Conservation (phyloP, 2,329 filamentous ascomycete genomes). For the Fusarium sp. region DNA sequence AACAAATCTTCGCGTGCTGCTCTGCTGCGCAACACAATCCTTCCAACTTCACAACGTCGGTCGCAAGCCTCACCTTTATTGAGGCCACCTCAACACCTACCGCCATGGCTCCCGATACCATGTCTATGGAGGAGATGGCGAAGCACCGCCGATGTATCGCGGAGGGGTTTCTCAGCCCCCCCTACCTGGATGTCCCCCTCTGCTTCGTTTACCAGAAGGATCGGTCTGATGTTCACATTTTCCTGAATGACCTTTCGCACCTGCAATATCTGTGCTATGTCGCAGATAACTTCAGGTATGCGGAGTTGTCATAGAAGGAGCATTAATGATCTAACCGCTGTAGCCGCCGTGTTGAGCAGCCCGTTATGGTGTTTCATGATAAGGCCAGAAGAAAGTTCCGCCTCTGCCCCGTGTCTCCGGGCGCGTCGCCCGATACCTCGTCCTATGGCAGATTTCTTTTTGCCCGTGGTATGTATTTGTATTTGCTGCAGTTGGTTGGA, state of each 20-base stretch:
- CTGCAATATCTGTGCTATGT: slow-evolving; percentile 33
- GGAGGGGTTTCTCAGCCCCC: neutral
- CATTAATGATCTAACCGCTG: neutral
- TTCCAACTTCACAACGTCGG: neutral
- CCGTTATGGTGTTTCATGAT: slow-evolving; percentile 45
- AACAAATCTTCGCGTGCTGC: neutral
- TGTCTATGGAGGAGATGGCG: neutral
- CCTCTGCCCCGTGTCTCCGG: slow-evolving; percentile 38
- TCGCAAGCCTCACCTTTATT: neutral
- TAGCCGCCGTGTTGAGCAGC: slow-evolving; percentile 42
- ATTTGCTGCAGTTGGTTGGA: neutral
- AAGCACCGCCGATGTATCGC: neutral
- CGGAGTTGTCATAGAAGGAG: too few species aligned
- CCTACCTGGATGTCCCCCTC: slow-evolving; percentile 4
- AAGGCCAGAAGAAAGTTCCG: slow-evolving; percentile 40
- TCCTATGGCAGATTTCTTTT: slow-evolving; percentile 36
- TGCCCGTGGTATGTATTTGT: slow-evolving; percentile 33
- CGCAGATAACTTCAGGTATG: slow-evolving; percentile 46
- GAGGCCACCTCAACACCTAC: neutral
- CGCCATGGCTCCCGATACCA: neutral
- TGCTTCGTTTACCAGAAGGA: slow-evolving; percentile 34
- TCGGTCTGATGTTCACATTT: slow-evolving; percentile 44
- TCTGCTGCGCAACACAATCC: neutral
- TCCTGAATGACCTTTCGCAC: slow-evolving; percentile 40
- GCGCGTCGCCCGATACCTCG: slow-evolving; percentile 14